Conservation (phyloP, 225 moss, liverwort and hornwort species). For the Rhytidiadelphus loreus region DNA sequence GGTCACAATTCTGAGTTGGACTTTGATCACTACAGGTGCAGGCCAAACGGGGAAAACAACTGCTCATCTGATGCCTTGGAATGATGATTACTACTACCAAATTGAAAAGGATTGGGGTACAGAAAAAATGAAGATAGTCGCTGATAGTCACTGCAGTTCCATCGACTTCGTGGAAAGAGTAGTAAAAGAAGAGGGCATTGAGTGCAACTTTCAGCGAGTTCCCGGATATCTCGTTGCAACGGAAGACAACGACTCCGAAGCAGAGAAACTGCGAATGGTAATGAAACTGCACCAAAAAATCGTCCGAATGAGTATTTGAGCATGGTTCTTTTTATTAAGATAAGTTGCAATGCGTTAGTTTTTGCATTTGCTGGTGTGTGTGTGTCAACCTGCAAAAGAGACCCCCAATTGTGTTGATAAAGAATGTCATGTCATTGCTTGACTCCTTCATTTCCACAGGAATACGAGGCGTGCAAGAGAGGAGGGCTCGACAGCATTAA, state of each 20-base stretch:
- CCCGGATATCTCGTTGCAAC: conserved; percentile 16
- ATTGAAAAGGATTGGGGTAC: conserved; percentile 9
- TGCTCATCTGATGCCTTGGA: conserved; percentile 28
- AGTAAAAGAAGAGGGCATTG: conserved; percentile 10
- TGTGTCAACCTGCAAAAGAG: neutral
- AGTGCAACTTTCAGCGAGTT: conserved; percentile 14
- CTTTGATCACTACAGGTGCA: neutral
- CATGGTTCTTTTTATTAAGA: neutral
- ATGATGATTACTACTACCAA: conserved; percentile 17
- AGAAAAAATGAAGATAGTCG: conserved; percentile 9
- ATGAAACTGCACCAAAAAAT: neutral
- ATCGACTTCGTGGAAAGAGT: conserved; percentile 20
- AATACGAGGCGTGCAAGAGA: conserved; percentile 31
- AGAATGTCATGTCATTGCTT: neutral
- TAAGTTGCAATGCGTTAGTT: too few relatives aligned
- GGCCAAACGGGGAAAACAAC: conserved; percentile 34
- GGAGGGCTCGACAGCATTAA: conserved; percentile 1
- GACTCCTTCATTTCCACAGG: neutral
- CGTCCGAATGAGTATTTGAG: neutral
- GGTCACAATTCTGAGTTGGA: neutral
- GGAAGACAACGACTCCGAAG: conserved; percentile 14
- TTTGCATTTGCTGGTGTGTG: neutral
- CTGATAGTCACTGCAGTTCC: conserved; percentile 17
- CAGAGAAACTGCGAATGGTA: conserved; percentile 22
- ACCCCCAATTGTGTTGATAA: neutral